Evolutionary conservation across 805 yeast species (phyloP), one percentile per base, ranked within the genome.

Genomic region (Sungouiella blattae): DNA sequence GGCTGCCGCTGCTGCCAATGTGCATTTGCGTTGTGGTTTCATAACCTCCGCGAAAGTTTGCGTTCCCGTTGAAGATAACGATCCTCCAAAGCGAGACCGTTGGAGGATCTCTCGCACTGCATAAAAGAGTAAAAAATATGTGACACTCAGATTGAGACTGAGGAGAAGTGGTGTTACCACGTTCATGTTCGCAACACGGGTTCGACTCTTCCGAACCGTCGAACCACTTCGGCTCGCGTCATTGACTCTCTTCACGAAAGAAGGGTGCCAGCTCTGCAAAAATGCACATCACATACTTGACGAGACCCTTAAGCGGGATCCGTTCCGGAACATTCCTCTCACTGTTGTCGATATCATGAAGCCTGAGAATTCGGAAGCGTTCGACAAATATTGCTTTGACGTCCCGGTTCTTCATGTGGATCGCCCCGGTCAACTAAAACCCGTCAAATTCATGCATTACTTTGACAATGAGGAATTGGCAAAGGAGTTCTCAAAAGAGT

Each of bases 361-460:
- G 18, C 77, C 78, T 0, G 71, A 72, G 35, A 80, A 83, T 49
- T 63, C 72, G 31, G 63, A 69, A 31, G 83, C 87, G 80, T 82
- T 79, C 69, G 85, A 82, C 33, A 67, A 70, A 41, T 84, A 83
- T 46, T 77, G 88, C 47, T 83, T 78, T 53, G 94, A 84, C 51
- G 82, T 84, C 5, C 94, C 94, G 0, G 94, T 84, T 0, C 52
- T 84, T 27, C 89, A 84, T 53, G 66, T 84, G 6, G 80, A 79
- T 46, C 64, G 78, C 39, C 61, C 52, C 1, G 57, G 53, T 5
- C 72, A 70, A 33, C 60, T 50, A 22, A 65, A 71, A 30, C 71
- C 80, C 2, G 69, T 72, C 4, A 79, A 77, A 48, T 77, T 79
- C 51, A 82, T 83, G 83, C 91, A 84, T 57, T 69, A 77, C 36